Conservation (phyloP, 495 filamentous ascomycete species). For the Neurospora terricola region DNA sequence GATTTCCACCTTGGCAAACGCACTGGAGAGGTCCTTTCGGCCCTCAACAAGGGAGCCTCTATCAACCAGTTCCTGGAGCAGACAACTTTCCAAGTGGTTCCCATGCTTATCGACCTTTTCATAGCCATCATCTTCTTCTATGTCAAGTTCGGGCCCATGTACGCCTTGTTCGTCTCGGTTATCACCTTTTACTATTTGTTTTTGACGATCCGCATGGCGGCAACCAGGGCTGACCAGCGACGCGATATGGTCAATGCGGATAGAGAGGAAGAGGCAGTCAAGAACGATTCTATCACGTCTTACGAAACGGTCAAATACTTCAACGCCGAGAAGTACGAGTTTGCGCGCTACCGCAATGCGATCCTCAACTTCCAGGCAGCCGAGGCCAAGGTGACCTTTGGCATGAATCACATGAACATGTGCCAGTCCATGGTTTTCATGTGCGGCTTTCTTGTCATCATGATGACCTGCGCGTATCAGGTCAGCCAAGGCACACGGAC, state of each 20-base stretch:
- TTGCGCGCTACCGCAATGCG: slow-evolving; percentile 70
- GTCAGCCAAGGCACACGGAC: slow-evolving; percentile 60
- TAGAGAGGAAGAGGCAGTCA: slow-evolving; percentile 90
- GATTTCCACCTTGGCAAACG: slow-evolving; percentile 97
- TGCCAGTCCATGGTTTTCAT: slow-evolving; percentile 91
- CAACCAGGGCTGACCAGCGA: slow-evolving; percentile 82
- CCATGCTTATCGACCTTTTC: slow-evolving; percentile 84
- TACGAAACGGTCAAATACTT: slow-evolving; percentile 99
- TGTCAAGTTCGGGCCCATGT: slow-evolving; percentile 71
- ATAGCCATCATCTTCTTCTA: slow-evolving; percentile 85
- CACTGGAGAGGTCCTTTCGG: slow-evolving; percentile 90
- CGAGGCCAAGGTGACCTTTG: slow-evolving; percentile 80
- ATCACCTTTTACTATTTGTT: slow-evolving; percentile 96
- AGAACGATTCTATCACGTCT: slow-evolving; percentile 95
- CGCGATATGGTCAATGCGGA: slow-evolving; percentile 90
- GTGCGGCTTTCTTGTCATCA: slow-evolving; percentile 70
- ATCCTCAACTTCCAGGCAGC: slow-evolving; percentile 74
- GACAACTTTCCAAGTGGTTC: slow-evolving; percentile 87
- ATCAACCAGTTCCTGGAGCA: slow-evolving; percentile 97
- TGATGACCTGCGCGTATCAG: slow-evolving; percentile 65
- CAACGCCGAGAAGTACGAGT: slow-evolving; percentile 92
- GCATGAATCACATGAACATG: slow-evolving; percentile 87
- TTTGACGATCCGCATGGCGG: slow-evolving; percentile 89
- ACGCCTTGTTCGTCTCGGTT: slow-evolving; percentile 80
- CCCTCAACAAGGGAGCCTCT: slow-evolving; percentile 86